phyloP scores from a whole-genome alignment of 495 filamentous ascomycete species.

The Aspergillus baeticus region DNA sequence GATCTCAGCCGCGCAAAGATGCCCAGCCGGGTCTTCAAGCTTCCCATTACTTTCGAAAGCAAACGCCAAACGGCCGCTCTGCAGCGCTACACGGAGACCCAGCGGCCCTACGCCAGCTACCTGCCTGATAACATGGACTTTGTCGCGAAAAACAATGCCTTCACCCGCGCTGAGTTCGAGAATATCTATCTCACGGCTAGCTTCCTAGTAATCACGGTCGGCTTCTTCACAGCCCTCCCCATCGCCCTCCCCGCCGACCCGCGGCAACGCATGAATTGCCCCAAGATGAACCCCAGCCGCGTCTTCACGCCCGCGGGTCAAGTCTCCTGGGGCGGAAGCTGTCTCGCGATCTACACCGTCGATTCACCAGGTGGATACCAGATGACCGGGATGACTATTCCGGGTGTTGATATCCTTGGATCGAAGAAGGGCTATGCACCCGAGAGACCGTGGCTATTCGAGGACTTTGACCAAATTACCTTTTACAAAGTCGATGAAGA shows the following conservation, averaged over 20 bases:
- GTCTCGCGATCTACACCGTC: conserved; percentile 56
- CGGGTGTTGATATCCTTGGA: conserved; percentile 54
- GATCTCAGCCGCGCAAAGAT: conserved; percentile 44
- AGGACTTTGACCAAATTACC: conserved; percentile 56
- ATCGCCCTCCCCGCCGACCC: conserved; percentile 57
- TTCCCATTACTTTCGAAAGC: conserved; percentile 55
- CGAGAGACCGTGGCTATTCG: conserved; percentile 52
- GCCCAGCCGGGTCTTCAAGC: conserved; percentile 49
- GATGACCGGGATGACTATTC: conserved; percentile 54
- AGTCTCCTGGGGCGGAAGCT: conserved; percentile 53
- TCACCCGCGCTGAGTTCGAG: conserved; percentile 44
- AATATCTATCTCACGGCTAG: conserved; percentile 45
- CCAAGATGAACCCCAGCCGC: conserved; percentile 60
- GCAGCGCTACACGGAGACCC: conserved; percentile 56
- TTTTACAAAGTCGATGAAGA: conserved; percentile 52
- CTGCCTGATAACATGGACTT: conserved; percentile 58
- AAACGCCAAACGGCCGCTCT: conserved; percentile 48
- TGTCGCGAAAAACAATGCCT: conserved; percentile 56
- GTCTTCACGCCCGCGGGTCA: conserved; percentile 57
- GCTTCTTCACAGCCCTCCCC: conserved; percentile 56
- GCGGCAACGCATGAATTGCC: conserved; percentile 48
- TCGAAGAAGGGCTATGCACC: conserved; percentile 45
- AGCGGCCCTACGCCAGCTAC: conserved; percentile 57
- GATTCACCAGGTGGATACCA: conserved; percentile 60
- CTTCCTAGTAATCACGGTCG: conserved; percentile 54